Evolutionary conservation across 176 grass and related monocot genomes (phyloP).

Genomic region (Triticum monococcum): DNA sequence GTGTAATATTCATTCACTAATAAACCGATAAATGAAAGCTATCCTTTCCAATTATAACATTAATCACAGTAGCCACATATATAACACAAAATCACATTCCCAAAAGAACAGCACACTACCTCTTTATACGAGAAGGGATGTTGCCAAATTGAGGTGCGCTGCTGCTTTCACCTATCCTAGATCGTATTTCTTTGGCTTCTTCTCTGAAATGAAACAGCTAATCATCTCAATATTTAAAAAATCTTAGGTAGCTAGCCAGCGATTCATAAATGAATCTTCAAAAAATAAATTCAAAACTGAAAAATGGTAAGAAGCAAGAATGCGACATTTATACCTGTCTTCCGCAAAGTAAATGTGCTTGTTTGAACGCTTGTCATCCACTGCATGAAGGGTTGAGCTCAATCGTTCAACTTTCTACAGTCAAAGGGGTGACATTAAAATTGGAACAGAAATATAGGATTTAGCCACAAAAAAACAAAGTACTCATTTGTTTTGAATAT

Average conservation of each 20-base stretch:
- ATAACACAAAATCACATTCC: not conserved
- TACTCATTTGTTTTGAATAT: not conserved
- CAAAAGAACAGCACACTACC: constrained; percentile 33
- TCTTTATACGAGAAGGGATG: constrained; percentile 71
- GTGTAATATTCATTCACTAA: not conserved
- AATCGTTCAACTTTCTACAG: constrained; percentile 87
- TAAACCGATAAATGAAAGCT: not conserved
- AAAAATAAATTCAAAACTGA: not conserved
- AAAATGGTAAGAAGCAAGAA: constrained; percentile 21
- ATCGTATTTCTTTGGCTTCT: constrained; percentile 85
- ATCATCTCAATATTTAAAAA: constrained; percentile 6
- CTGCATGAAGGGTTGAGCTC: constrained; percentile 65
- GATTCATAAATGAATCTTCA: not conserved
- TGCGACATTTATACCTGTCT: constrained; percentile 53
- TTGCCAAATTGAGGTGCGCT: constrained; percentile 39
- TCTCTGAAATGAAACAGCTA: constrained; percentile 52
- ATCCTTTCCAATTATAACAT: not conserved
- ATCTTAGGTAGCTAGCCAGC: not conserved
- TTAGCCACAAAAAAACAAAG: not conserved
- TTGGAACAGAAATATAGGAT: not conserved
- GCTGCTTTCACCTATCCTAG: constrained; percentile 47
- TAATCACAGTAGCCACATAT: not conserved
- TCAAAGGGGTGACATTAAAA: not conserved
- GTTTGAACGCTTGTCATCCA: constrained; percentile 69
- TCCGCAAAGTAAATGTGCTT: constrained; percentile 86